Percentiles rank a stretch among this genome's conserved stretches.
Conservation (phyloP, 1,284 basidiomycete genomes). For the Apiotrichum montevideense region DNA sequence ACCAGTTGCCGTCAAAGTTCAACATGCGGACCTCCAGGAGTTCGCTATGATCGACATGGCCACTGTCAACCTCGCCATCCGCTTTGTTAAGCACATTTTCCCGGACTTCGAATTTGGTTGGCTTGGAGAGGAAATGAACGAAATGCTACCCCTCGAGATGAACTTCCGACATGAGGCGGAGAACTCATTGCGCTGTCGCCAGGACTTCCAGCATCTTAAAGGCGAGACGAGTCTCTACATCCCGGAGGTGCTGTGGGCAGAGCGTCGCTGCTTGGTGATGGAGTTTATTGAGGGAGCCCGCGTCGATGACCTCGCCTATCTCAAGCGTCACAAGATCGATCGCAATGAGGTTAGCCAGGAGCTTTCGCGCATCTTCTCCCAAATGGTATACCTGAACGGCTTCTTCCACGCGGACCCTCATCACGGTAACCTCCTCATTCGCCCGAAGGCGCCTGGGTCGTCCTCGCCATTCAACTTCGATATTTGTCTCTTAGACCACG, state of each 20-base stretch:
- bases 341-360: constrained; percentile 89
- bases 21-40: constrained; percentile 90
- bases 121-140: constrained; percentile 87
- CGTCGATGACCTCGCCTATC: constrained; percentile 81
- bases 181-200: constrained; percentile 66
- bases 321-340: constrained; percentile 79
- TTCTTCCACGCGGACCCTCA: constrained; percentile 48
- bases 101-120: constrained; percentile 75
- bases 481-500: constrained; percentile 85
- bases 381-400: constrained; percentile 95
- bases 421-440: constrained; percentile 81
- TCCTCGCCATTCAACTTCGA: constrained; percentile 88
- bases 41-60: constrained; percentile 78
- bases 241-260: constrained; percentile 76
- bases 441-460: constrained; percentile 59
- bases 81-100: constrained; percentile 78
- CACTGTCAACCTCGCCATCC: constrained; percentile 51
- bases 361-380: constrained; percentile 71
- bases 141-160: constrained; percentile 92
- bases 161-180: constrained; percentile 68
- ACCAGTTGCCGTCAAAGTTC: constrained; percentile 90
- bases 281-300: constrained; percentile 81
- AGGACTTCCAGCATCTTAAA: constrained; percentile 62
- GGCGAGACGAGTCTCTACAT: constrained; percentile 80
- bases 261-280: constrained; percentile 86